A percentile compares a stretch with the other conserved stretches of the same genome.
Conservation (phyloP, 768 basidiomycete species). For the Tylopilus felleus region DNA sequence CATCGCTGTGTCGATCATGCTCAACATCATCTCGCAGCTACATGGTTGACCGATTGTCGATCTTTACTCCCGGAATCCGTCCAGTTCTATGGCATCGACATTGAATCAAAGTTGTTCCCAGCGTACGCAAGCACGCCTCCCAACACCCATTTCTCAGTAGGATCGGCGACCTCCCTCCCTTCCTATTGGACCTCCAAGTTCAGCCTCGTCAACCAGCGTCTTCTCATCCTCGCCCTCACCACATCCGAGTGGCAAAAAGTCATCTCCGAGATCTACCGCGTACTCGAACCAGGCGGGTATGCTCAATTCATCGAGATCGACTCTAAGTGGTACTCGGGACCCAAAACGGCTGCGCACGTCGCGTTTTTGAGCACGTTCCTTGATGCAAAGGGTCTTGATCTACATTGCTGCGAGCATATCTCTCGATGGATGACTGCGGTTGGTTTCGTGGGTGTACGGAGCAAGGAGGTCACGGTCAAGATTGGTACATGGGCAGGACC, state of each 20-base stretch:
- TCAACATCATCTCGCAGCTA: not conserved
- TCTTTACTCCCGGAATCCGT: conserved; percentile 7
- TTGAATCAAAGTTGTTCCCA: not conserved
- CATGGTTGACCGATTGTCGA: conserved; percentile 16
- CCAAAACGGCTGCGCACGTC: conserved; percentile 4
- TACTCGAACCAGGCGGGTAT: conserved; percentile 30
- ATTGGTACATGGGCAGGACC: not conserved
- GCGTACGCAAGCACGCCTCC: not conserved
- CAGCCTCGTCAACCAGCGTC: conserved; percentile 31
- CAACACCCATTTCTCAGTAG: conserved; percentile 12
- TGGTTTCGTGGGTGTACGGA: not conserved
- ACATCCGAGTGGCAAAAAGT: conserved; percentile 21
- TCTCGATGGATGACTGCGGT: not conserved
- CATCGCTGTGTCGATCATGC: not conserved
- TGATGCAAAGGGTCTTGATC: conserved; percentile 6
- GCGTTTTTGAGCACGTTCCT: conserved; percentile 12
- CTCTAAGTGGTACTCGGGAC: conserved; percentile 13
- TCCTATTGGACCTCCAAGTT: conserved; percentile 29
- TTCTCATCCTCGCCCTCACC: conserved; percentile 29
- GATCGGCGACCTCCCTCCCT: conserved; percentile 22
- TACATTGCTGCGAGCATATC: conserved; percentile 12
- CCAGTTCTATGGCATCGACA: conserved; percentile 11
- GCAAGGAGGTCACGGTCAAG: not conserved
- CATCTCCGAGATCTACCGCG: conserved; percentile 28
- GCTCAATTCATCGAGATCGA: conserved; percentile 30